Evolutionary conservation across 2,329 filamentous ascomycete species (phyloP), one percentile per base, ranked within the genome.

Genomic region (Didymella segeticola): DNA sequence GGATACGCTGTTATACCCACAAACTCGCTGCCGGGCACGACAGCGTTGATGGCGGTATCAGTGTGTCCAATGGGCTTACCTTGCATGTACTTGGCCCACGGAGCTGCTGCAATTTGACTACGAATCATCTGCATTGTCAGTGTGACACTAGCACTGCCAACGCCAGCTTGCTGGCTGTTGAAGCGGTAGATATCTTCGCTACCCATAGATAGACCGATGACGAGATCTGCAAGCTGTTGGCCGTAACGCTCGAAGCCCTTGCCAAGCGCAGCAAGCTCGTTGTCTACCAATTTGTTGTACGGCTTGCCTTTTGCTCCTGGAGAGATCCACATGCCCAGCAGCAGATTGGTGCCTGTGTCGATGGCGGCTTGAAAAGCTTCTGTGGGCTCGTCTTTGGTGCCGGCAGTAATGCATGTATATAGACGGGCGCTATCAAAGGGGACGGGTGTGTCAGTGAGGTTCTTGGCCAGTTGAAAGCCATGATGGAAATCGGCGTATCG

Each of bases 371-470:
- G 64, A 20, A 74, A 70, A 3, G 72, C 72, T 37, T 82, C 79
- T 64, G 87, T 91, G 61, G 85, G 83, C 15, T 82, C 79, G 73
- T 82, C 84, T 57, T 82, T 27, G 9, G 63, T 63, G 1, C 56
- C 49, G 2, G 52, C 42, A 22, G 60, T 53, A 14, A 82, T 90
- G 85, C 52, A 88, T 76, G 88, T 90, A 75, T 88, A 91, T 20
- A 91, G 79, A 50, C 88, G 85, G 22, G 86, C 88, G 56, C 83
- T 87, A 66, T 79, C 86, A 78, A 89, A 91, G 39, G 83, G 83
- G 7, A 80, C 76, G 26, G 86, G 38, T 6, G 60, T 62, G 19
- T 53, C 56, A 9, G 49, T 46, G 12, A 71, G 60, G 15, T 54
- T 66, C 12, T 62, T 55, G 1, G 67, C 67, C 2, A 63, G 39